Percentiles rank a stretch among this genome's conserved stretches.
phyloP scores from a whole-genome alignment of 23 red algal species.

The Chondrus crispus region DNA sequence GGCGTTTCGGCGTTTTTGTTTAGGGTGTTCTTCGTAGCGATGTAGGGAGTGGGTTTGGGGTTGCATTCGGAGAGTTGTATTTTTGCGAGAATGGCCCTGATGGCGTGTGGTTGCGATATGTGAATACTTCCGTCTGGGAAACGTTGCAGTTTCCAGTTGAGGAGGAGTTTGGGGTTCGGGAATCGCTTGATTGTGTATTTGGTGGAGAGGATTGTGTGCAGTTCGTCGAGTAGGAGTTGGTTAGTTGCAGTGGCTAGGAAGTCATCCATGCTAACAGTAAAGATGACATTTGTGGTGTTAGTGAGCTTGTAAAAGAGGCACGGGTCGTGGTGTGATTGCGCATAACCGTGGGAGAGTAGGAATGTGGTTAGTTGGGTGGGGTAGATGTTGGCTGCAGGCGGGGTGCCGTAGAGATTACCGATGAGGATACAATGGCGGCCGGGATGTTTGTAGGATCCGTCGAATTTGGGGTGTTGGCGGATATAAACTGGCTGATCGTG shows the following conservation, averaged over 20 bases:
- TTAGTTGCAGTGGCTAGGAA: slow-evolving; percentile 21
- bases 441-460: not conserved
- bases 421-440: not conserved
- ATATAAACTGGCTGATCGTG: slow-evolving; percentile 18
- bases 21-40: not conserved
- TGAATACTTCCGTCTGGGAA: not conserved
- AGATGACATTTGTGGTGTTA: not conserved
- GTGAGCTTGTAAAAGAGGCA: not conserved
- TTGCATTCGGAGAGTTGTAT: not conserved
- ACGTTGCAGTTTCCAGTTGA: too few relatives aligned
- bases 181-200: too few relatives aligned
- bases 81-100: not conserved
- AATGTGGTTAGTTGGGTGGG: not conserved
- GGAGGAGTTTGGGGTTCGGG: too few relatives aligned
- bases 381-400: not conserved
- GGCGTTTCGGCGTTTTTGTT: not conserved
- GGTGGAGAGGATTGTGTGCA: too few relatives aligned
- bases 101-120: not conserved
- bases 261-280: slow-evolving; percentile 24
- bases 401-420: slow-evolving; percentile 13
- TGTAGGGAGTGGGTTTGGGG: not conserved
- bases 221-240: not conserved
- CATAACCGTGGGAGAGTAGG: not conserved
- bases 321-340: slow-evolving; percentile 15
- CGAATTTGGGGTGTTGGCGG: slow-evolving; percentile 12